Evolutionary conservation across 139 green algal species (phyloP), one percentile per base, ranked within the genome.

Genomic region (Desmodesmus armatus): DNA sequence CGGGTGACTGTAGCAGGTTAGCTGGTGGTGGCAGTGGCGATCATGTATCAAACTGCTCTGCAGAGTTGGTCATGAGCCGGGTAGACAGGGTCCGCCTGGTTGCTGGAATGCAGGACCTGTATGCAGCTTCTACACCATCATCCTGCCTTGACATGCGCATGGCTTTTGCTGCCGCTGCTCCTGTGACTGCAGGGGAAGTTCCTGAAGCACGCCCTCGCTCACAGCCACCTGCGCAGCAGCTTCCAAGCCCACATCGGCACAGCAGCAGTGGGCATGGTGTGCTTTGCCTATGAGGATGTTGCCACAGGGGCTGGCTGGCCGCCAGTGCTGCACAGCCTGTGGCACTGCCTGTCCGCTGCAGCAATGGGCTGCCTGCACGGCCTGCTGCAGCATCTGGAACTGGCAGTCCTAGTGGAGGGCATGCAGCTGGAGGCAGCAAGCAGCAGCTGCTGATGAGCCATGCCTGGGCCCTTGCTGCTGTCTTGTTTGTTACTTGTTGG

Each of bases 211-310:
- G 80, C 80, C 15, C 29, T 86, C 33, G 5, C 35, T 2, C 69
- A 86, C 37, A 49, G 51, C 2, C 80, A 86, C 69, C 67, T 86
- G 31, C 67, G 67, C 1, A 35, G 49, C 65, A 71, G 40, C 49
- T 74, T 79, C 37, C 53, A 63, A 44, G 44, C 53, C 37, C 80
- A 86, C 69, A 5, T 86, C 2, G 25, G 49, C 67, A 44, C 67
- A 25, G 80, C 63, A 41, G 5, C 31, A 29, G 49, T 41, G 3
- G 80, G 80, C 67, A 44, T 86, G 35, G 80, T 29, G 17, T 78
- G n/a, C 69, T 86, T 86, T 70, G 40, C 74, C 35, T 53, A 58
- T 44, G 80, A 86, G 35, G 80, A 86, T 33, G 29, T 72, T 31
- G 67, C 69, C 33, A 69, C 25, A 17, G 37, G 25, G 2, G 39